These are phyloP conservation scores for Fusarium ambrosium DNA, from an alignment of 2,329 filamentous ascomycete species.

Conservation along the genomic window DNA sequence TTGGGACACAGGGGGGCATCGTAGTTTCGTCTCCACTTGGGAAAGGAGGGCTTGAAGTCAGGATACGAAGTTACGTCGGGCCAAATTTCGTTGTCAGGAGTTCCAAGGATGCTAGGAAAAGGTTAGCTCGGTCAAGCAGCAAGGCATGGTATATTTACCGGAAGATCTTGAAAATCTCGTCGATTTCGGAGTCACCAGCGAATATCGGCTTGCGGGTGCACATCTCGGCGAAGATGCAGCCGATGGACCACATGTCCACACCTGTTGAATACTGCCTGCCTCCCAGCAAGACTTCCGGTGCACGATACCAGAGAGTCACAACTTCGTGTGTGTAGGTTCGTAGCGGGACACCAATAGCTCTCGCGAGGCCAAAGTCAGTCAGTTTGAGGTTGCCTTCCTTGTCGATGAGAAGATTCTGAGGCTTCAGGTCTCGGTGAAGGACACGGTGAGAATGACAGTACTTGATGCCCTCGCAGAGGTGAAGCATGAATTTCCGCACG, in stretches of 20 bases:
- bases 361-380: conserved; percentile 89
- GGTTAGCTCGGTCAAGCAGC: not conserved
- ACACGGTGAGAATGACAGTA: conserved; percentile 93
- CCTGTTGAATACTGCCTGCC: conserved; percentile 94
- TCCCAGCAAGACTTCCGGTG: conserved; percentile 90
- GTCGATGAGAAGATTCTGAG: conserved; percentile 90
- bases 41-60: conserved; percentile 92
- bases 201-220: conserved; percentile 93
- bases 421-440: conserved; percentile 89
- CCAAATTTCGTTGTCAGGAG: conserved; percentile 85
- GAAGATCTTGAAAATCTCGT: conserved; percentile 71
- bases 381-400: conserved; percentile 90
- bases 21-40: conserved; percentile 86
- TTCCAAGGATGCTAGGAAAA: conserved; percentile 76
- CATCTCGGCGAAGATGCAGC: conserved; percentile 97
- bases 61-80: conserved; percentile 93
- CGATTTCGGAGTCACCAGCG: conserved; percentile 82
- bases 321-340: conserved; percentile 96
- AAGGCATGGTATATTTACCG: no score
- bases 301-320: conserved; percentile 92
- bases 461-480: conserved; percentile 84
- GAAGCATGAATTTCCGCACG: conserved; percentile 93
- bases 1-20: conserved; percentile 75
- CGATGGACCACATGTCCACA: conserved; percentile 96
- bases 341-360: conserved; percentile 91